A percentile compares a stretch with the other conserved stretches of the same genome.
These are phyloP conservation scores for Begonia masoniana DNA, from an alignment of 306 rosid species.

Conservation along the genomic window DNA sequence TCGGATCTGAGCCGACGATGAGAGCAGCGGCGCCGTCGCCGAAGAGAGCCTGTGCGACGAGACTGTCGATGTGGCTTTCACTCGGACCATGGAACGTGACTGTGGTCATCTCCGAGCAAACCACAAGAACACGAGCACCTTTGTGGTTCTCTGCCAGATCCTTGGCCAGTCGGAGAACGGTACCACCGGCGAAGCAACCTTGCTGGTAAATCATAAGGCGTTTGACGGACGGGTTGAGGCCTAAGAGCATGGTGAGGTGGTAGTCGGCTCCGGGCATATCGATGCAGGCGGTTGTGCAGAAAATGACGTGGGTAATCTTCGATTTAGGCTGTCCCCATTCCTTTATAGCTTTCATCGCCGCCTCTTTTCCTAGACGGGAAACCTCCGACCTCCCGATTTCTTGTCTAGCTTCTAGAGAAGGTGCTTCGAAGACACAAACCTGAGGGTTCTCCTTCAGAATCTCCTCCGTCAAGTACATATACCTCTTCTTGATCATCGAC, in stretches of 20 bases:
- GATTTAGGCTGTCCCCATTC: constrained; percentile 2
- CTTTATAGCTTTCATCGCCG: constrained; percentile 53
- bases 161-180: too few relatives aligned
- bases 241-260: constrained; percentile 58
- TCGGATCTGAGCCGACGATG: constrained; percentile 46
- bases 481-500: constrained; percentile 40
- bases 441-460: constrained; percentile 30
- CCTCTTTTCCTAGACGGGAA: constrained; percentile 59
- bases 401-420: constrained; percentile 60
- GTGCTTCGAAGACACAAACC: constrained; percentile 44
- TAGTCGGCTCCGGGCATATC: constrained; percentile 74
- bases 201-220: constrained; percentile 71
- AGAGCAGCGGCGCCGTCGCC: constrained; percentile 42
- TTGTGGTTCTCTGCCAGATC: too few relatives aligned
- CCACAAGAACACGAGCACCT: too few relatives aligned
- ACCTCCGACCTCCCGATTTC: constrained; percentile 59
- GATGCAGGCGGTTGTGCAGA: constrained; percentile 65
- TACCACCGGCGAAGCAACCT: constrained; percentile 18
- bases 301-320: constrained; percentile 14
- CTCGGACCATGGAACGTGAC: not conserved
- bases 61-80: constrained; percentile 26
- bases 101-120: not conserved
- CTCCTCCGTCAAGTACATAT: constrained; percentile 45
- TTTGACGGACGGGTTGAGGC: constrained; percentile 52
- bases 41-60: constrained; percentile 37